Evolutionary conservation across 129 eudicot species (phyloP), one percentile per base, ranked within the genome.

Genomic region (Saposhnikovia divaricata): DNA sequence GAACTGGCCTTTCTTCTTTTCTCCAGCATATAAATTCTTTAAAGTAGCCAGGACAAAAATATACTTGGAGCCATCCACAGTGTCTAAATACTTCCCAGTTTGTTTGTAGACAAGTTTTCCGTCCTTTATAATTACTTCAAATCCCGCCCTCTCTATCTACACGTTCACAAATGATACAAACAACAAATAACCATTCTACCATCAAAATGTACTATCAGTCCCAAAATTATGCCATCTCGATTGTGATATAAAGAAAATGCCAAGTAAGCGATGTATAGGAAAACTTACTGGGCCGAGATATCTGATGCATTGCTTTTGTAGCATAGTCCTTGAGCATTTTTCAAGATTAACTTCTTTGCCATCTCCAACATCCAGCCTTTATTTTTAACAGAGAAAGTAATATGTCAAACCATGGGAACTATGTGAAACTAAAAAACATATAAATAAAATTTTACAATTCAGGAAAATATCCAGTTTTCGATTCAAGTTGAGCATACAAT

Each of bases 341-440:
- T 84, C 88, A 3, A 92, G 82, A 84, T 79, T 88, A 66, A 90
- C 81, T 71, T 94, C 98, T 80, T 81, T 94, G 31, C 98, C 98
- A 77, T 92, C 98, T 72, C 98, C 98, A 6, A 94, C 85, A 78
- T 94, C 97, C 85, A 94, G 80, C 98, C 98, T 94, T 77, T 59
- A 91, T 61, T 48, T 68, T 18, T 39, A 78, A 15, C 3, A 11
- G 53, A 71, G 47, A 39, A n/a, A 37, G 46, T 16, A 34, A 21
- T 71, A 45, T 14, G 16, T 72, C 15, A 53, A n/a, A n/a, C n/a
- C n/a, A n/a, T n/a, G n/a, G n/a, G n/a, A n/a, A n/a, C n/a, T n/a
- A n/a, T n/a, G n/a, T n/a, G n/a, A n/a, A n/a, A n/a, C n/a, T n/a
- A n/a, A n/a, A n/a, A n/a, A n/a, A n/a, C n/a, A n/a, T n/a, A n/a